Base-by-base conservation (phyloP, 73 alveolate species). In the Blepharisma stoltei region DNA sequence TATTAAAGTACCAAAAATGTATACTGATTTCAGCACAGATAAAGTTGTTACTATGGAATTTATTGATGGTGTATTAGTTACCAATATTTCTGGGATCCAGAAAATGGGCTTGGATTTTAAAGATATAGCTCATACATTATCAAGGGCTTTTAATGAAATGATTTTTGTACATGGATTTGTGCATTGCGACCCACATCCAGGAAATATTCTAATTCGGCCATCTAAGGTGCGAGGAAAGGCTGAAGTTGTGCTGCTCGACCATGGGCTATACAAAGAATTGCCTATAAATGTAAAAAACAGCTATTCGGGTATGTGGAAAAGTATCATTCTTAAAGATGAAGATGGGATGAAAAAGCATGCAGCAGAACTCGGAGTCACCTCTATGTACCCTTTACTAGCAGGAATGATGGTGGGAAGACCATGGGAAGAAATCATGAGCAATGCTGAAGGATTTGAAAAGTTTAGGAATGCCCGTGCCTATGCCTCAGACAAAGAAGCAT, bases 181-280 rank as follows among this genome's bases (percentile, higher is more conserved):
- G 45, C 95, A 90, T 71, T 80, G 92, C n/a, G 97, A 90, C 71
- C 97, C 97, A 1, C 97, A 90, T 66, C 95, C 94, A 6, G 97
- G 97, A 9, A 90, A 90, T 55, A 53, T 90, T 9, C 75, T 86
- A 38, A 89, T 88, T n/a, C 77, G 91, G 53, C 49, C 73, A 8
- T 11, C 14, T 8, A 44, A 52, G 60, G 68, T 54, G 71, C 8
- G 7, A 32, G 54, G 67, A 21, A 46, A 7, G 41, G 55, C 54
- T 48, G 83, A 54, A 54, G 67, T 90, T 14, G 95, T 83, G 6
- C 70, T 90, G 8, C 70, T 90, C n/a, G 97, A 90, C 75, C 97
- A 90, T 53, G 97, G 97, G 4, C 82, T 90, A 6, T 90, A 90
- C 77, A 80, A 85, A 50, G 81, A 77, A 7, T 78, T 86, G 23